A percentile compares a stretch with the other conserved stretches of the same genome.
Conservation (phyloP, 2,329 filamentous ascomycete genomes). For the Didymella exigua region DNA sequence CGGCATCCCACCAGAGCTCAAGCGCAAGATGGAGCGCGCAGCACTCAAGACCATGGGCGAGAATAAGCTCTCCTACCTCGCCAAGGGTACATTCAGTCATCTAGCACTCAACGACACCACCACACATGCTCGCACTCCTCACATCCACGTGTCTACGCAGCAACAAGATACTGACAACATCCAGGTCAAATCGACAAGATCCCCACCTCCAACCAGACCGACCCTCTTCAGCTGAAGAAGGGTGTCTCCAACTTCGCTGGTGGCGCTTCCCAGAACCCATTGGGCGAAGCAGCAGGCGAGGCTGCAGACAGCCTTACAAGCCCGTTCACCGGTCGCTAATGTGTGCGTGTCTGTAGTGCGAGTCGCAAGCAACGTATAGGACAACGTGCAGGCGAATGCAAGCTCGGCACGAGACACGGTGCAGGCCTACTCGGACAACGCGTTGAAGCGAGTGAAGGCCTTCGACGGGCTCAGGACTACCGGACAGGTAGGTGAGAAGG, state of each 20-base stretch:
- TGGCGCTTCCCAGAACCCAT: conserved; percentile 43
- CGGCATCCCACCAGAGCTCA: conserved; percentile 55
- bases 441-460: conserved; percentile 28
- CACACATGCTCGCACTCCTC: background rate
- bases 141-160: background rate
- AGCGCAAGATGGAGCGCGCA: conserved; percentile 54
- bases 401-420: conserved; percentile 16
- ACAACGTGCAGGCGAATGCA: conserved; percentile 22
- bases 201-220: conserved; percentile 46
- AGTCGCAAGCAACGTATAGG: conserved; percentile 32
- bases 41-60: conserved; percentile 59
- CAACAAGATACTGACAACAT: conserved; percentile 13
- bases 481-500: conserved; percentile 13
- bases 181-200: conserved; percentile 49
- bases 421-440: conserved; percentile 21
- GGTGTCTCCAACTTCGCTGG: conserved; percentile 44
- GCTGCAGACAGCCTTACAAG: conserved; percentile 42
- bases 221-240: conserved; percentile 47
- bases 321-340: conserved; percentile 48
- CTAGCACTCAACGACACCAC: too few species aligned
- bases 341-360: conserved; percentile 26
- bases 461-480: background rate
- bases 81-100: conserved; percentile 39
- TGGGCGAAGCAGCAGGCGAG: conserved; percentile 47
- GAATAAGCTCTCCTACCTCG: conserved; percentile 54